phyloP scores from a whole-genome alignment of 192 early-diverging fungal genomes.

The Obelidium mucronatum region DNA sequence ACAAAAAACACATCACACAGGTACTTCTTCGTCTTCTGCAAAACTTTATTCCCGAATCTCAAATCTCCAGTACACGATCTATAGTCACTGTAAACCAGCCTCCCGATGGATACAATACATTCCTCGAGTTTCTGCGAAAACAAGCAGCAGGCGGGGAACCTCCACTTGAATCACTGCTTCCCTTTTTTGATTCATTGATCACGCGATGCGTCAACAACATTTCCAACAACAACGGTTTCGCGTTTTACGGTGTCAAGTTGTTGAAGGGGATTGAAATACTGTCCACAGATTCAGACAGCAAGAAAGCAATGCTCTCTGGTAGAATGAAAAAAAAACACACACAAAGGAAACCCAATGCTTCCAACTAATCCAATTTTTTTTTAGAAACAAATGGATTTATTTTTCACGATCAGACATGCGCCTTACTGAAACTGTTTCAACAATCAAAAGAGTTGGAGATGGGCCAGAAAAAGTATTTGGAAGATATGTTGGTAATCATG shows the following conservation, averaged over 20 bases:
- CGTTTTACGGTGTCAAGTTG: background rate
- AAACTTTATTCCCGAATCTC: conserved; percentile 11
- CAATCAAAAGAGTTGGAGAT: background rate
- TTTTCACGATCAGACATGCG: background rate
- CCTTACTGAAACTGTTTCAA: background rate
- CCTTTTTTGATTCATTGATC: background rate
- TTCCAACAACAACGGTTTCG: background rate
- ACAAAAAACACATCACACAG: too few relatives aligned
- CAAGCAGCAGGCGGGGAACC: background rate
- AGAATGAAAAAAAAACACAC: too few relatives aligned
- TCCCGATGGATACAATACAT: background rate
- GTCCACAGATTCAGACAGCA: background rate
- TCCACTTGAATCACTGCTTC: background rate
- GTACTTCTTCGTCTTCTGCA: background rate
- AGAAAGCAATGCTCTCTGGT: background rate
- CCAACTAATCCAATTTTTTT: too few relatives aligned
- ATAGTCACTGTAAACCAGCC: background rate
- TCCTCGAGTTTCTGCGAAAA: background rate
- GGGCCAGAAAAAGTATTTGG: background rate
- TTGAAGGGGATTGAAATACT: background rate
- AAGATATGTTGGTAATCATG: background rate
- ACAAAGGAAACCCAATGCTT: too few relatives aligned
- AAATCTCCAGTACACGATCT: background rate
- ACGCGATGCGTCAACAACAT: background rate
- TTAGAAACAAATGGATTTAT: background rate